A percentile compares a stretch with the other conserved stretches of the same genome.
Conservation (phyloP, 148 eudicot genomes). For the Camellia japonica region DNA sequence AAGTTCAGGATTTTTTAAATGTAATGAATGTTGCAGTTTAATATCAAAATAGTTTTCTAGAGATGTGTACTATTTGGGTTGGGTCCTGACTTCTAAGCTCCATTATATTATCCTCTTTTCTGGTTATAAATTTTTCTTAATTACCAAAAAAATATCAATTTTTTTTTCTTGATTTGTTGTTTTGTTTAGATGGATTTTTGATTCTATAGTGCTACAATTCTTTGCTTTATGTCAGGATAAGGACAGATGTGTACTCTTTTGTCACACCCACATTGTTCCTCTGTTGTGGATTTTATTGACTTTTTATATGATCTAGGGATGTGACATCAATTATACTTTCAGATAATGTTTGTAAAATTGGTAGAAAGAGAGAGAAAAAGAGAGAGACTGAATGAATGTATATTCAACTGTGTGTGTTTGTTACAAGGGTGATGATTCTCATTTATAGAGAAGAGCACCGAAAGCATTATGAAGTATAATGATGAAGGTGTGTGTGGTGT, state of each 20-base stretch:
- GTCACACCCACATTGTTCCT: constrained; percentile 1
- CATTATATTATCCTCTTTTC: too few species aligned
- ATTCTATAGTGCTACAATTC: constrained; percentile 7
- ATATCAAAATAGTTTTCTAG: neutral
- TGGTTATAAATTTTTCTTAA: too few species aligned
- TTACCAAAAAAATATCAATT: neutral
- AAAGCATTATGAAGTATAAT: too few species aligned
- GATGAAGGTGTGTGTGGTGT: too few species aligned
- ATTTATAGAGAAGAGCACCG: too few species aligned
- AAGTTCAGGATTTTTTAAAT: neutral
- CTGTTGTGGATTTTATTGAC: constrained; percentile 7
- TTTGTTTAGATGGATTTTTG: constrained; percentile 7
- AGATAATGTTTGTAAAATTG: constrained; percentile 66
- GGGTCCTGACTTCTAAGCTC: too few species aligned
- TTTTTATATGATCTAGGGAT: constrained; percentile 53
- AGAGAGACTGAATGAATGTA: too few species aligned
- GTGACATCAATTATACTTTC: constrained; percentile 95
- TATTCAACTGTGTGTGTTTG: too few species aligned
- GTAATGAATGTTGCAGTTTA: neutral
- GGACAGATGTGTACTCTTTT: neutral
- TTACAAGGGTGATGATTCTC: too few species aligned
- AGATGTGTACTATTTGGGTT: too few species aligned
- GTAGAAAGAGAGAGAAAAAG: too few species aligned
- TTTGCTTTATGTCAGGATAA: neutral
- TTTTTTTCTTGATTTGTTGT: neutral